Evolutionary conservation across 108 stramenopile species (phyloP), one percentile per base, ranked within the genome.

Genomic region (Nitzschia inconspicua): DNA sequence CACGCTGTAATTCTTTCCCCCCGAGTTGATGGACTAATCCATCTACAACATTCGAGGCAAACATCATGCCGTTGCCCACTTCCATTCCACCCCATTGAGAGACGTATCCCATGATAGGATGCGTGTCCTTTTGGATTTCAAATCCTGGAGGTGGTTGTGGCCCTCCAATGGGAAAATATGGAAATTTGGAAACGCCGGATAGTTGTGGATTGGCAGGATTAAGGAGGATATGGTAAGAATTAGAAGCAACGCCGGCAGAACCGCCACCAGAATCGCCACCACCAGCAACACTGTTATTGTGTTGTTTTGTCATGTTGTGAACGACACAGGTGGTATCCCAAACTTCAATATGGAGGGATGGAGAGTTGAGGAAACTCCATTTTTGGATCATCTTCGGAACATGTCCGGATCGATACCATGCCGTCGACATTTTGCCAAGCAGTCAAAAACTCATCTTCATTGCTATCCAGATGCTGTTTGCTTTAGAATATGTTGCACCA

Each of bases 71-170:
- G 4, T 52, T 55, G 5, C 83, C 81, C 5, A 85, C 83, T 37
- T 90, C 89, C 85, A 90, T 90, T n/a, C 89, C 83, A 16, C 85
- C 85, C 89, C 89, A 90, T 49, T 67, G 60, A 10, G 73, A 57
- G 0, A 90, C 89, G 54, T 78, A 79, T 6, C 89, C 89, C 83
- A 80, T 82, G 43, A 81, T 61, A 43, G 66, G 77, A 47, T 78
- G 77, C 28, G 74, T 59, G 57, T 77, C 72, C 58, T 78, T 73
- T 54, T 40, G 31, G 32, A 31, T 37, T 14, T 30, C 9, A 19
- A 37, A 18, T 1, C 11, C 44, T 4, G 53, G 44, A 10, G 41
- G 14, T 2, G 80, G 80, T 16, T 73, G 68, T 1, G 80, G 80
- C 7, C 80, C 80, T 16, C 80, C 76, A 30, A 53, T 24, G 0